These are phyloP conservation scores for Salix udensis DNA, from an alignment of 345 rosid species.

Conservation along the genomic window DNA sequence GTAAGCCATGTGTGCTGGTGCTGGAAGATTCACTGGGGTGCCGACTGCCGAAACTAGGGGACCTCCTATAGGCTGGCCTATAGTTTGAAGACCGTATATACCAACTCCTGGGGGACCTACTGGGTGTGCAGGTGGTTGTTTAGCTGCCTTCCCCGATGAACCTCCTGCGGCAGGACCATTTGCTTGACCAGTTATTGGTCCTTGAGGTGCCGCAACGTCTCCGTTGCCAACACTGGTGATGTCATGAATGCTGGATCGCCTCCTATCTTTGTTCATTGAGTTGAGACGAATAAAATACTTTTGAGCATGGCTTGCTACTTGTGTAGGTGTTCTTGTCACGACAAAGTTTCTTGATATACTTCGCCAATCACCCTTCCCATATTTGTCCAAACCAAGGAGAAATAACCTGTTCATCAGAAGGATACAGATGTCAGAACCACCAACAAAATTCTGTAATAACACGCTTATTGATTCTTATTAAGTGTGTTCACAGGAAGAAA, in stretches of 20 bases:
- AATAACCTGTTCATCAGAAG: conserved; percentile 57
- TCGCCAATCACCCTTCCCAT: conserved; percentile 98
- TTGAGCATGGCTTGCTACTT: conserved; percentile 99
- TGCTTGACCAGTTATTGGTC: conserved; percentile 89
- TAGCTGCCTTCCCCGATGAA: conserved; percentile 51
- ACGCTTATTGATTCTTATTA: too few relatives aligned
- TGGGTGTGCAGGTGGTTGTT: conserved; percentile 55
- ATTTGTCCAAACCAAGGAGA: conserved; percentile 94
- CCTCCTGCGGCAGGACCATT: conserved; percentile 51
- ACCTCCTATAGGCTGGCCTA: conserved; percentile 82
- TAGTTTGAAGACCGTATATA: conserved; percentile 59
- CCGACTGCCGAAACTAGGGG: conserved; percentile 88
- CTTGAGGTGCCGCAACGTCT: conserved; percentile 62
- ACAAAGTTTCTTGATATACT: conserved; percentile 95
- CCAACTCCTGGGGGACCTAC: conserved; percentile 45
- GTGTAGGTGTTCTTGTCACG: conserved; percentile 93
- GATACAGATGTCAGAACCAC: conserved; percentile 2
- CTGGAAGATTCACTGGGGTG: conserved; percentile 78
- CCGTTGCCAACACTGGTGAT: conserved; percentile 80
- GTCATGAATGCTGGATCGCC: conserved; percentile 94
- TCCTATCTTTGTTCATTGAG: conserved; percentile 90
- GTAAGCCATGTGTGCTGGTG: conserved; percentile 65
- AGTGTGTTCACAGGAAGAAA: too few relatives aligned
- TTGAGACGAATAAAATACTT: conserved; percentile 88
- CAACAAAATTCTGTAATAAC: too few relatives aligned